Evolutionary conservation across 257 asterid genomes (phyloP).

Genomic region (Solanum neorickii): DNA sequence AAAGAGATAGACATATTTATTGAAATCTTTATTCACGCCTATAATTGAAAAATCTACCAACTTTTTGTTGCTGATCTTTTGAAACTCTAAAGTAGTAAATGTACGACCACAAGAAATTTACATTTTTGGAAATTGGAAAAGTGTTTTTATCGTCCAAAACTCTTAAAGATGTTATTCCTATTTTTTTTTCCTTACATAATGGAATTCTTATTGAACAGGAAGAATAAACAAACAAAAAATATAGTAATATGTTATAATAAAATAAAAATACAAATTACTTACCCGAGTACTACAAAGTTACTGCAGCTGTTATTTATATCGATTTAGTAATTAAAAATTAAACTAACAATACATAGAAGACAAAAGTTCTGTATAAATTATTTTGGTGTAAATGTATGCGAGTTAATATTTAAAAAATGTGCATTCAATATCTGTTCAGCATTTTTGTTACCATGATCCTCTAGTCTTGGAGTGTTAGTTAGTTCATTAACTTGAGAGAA

Average conservation of each 20-base stretch:
- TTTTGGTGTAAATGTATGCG: not conserved
- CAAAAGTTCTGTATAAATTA: not conserved
- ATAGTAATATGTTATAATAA: no score
- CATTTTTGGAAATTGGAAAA: no score
- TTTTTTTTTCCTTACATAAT: no score
- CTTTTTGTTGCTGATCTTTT: no score
- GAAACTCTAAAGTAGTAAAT: no score
- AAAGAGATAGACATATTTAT: no score
- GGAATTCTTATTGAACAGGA: not conserved
- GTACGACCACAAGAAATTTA: no score
- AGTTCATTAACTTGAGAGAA: not conserved
- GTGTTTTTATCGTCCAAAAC: not conserved
- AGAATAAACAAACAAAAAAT: not conserved
- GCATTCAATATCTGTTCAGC: not conserved
- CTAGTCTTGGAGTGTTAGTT: not conserved
- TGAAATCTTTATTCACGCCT: no score
- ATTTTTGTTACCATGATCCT: not conserved
- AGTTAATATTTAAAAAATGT: not conserved
- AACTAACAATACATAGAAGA: not conserved
- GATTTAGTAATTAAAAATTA: not conserved
- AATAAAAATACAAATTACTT: no score
- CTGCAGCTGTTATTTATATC: not conserved
- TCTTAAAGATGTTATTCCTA: not conserved
- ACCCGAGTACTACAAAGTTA: not conserved
- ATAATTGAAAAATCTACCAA: no score